A percentile compares a stretch with the other conserved stretches of the same genome.
These are phyloP conservation scores for Vicia villosa DNA, from an alignment of 306 rosid genomes.

Conservation along the genomic window DNA sequence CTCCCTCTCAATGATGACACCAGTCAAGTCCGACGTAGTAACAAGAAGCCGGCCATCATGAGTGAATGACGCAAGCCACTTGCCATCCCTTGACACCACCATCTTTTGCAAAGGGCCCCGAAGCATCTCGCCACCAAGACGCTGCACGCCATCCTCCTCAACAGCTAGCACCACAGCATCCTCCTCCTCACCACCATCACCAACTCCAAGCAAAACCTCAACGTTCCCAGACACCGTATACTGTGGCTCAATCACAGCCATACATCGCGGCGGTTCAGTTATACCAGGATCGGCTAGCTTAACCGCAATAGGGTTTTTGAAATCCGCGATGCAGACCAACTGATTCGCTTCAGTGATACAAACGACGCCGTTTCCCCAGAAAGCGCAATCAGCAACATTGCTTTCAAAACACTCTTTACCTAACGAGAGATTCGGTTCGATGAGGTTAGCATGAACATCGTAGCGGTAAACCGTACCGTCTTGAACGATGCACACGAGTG, in stretches of 20 bases:
- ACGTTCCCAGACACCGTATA: slow-evolving; percentile 89
- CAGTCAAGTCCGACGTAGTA: slow-evolving; percentile 71
- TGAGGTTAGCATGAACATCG: slow-evolving; percentile 59
- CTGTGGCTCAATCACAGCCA: slow-evolving; percentile 96
- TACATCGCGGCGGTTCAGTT: slow-evolving; percentile 77
- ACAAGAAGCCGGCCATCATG: slow-evolving; percentile 88
- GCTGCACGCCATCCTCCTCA: slow-evolving; percentile 91
- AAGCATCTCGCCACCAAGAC: slow-evolving; percentile 60
- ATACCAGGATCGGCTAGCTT: slow-evolving; percentile 80
- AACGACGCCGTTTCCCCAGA: slow-evolving; percentile 88
- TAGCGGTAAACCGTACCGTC: slow-evolving; percentile 91
- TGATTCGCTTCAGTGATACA: slow-evolving; percentile 75
- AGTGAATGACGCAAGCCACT: slow-evolving; percentile 92
- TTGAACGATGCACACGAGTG: slow-evolving; percentile 77
- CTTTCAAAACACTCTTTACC: slow-evolving; percentile 83
- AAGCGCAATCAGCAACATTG: slow-evolving; percentile 82
- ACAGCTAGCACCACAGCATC: slow-evolving; percentile 70
- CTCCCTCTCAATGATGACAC: slow-evolving; percentile 76
- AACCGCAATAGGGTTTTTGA: slow-evolving; percentile 56
- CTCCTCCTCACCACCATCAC: slow-evolving; percentile 34
- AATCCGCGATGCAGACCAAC: slow-evolving; percentile 72
- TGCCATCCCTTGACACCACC: slow-evolving; percentile 89
- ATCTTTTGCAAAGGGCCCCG: slow-evolving; percentile 88
- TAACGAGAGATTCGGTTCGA: slow-evolving; percentile 78
- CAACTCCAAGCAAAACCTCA: slow-evolving; percentile 79